Percentiles rank a stretch among this genome's conserved stretches.
These are phyloP conservation scores for Trichophyton simii DNA, from an alignment of 2,329 filamentous ascomycete species.

Conservation along the genomic window DNA sequence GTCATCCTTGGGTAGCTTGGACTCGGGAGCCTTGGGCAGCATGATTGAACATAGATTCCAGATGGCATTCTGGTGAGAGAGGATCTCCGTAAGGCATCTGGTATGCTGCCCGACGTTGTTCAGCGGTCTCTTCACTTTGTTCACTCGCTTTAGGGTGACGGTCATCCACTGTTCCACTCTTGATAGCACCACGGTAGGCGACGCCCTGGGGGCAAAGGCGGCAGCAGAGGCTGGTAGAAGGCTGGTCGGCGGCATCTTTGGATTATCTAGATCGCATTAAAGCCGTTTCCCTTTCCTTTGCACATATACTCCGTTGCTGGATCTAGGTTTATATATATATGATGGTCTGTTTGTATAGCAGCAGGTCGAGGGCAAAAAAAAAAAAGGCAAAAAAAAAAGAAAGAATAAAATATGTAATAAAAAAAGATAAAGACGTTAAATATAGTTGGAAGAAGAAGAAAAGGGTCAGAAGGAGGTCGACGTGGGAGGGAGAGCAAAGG, in stretches of 20 bases:
- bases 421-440: not conserved
- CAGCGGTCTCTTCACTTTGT: constrained; percentile 87
- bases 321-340: constrained; percentile 2
- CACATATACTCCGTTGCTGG: not conserved
- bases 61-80: constrained; percentile 80
- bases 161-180: constrained; percentile 96
- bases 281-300: not conserved
- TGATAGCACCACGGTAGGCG: constrained; percentile 86
- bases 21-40: constrained; percentile 76
- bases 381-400: constrained; percentile 4
- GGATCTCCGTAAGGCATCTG: constrained; percentile 83
- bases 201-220: constrained; percentile 86
- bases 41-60: constrained; percentile 91
- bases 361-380: too few species aligned
- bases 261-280: constrained; percentile 4
- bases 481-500: not conserved
- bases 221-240: constrained; percentile 89
- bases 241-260: constrained; percentile 60
- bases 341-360: not conserved
- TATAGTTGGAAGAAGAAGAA: constrained; percentile 6
- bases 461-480: not conserved
- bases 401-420: constrained; percentile 3
- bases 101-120: constrained; percentile 96
- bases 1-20: constrained; percentile 67
- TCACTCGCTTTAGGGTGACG: constrained; percentile 90